Conservation (phyloP, 257 asterid species). For the Schizonepeta tenuifolia region DNA sequence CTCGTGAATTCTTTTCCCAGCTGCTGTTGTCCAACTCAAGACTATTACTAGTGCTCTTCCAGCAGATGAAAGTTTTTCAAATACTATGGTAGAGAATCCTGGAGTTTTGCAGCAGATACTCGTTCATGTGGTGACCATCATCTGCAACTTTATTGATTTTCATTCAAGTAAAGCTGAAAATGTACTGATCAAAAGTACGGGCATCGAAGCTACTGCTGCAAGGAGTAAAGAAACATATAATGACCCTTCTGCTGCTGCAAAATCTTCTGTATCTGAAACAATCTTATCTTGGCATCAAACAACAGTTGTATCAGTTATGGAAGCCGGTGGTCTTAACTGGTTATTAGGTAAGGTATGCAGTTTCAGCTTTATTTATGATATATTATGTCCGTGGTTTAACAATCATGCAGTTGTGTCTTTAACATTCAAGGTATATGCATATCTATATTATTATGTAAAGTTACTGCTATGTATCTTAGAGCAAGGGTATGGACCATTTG, state of each 20-base stretch:
- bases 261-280: constrained; percentile 55
- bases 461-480: constrained; percentile 18
- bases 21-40: constrained; percentile 90
- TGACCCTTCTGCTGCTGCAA: constrained; percentile 41
- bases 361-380: constrained; percentile 43
- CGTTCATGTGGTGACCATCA: constrained; percentile 67
- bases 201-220: constrained; percentile 44
- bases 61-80: constrained; percentile 63
- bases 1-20: constrained; percentile 51
- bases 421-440: constrained; percentile 23
- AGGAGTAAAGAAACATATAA: constrained; percentile 40
- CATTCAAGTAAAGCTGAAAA: constrained; percentile 51
- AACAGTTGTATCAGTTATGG: constrained; percentile 87
- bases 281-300: constrained; percentile 79
- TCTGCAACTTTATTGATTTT: constrained; percentile 72
- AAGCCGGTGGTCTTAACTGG: constrained; percentile 99
- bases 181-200: constrained; percentile 42
- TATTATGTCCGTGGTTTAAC: constrained; percentile 18
- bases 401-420: constrained; percentile 23
- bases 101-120: constrained; percentile 78
- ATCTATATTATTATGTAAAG: constrained; percentile 6
- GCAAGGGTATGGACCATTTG: not conserved
- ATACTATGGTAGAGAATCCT: constrained; percentile 61
- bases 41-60: constrained; percentile 77
- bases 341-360: constrained; percentile 97